Percentiles rank a stretch among this genome's conserved stretches.
phyloP scores from a whole-genome alignment of 73 alveolate genomes.

The Effrenium voratum region DNA sequence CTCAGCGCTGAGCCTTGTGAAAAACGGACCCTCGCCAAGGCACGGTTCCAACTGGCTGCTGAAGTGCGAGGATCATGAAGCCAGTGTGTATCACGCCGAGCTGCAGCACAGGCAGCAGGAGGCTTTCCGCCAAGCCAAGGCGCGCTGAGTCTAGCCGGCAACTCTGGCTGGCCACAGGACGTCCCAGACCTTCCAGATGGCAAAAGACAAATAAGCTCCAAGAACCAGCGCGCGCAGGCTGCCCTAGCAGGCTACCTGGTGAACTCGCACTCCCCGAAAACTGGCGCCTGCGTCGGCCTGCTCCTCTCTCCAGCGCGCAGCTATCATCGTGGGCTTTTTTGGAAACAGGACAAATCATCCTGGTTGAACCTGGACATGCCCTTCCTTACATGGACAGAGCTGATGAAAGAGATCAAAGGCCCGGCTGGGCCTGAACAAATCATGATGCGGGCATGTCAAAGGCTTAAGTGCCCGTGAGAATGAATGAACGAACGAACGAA shows the following conservation, averaged over 20 bases:
- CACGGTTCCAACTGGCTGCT: neutral
- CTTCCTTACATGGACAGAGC: neutral
- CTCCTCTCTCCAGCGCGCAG: neutral
- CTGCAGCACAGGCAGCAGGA: neutral
- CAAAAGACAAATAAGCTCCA: neutral
- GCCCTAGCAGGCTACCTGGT: neutral
- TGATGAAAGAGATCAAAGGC: neutral
- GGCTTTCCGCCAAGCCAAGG: neutral
- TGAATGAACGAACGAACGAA: too few species aligned
- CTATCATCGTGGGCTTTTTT: neutral
- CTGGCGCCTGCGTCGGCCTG: neutral
- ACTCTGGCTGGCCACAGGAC: neutral
- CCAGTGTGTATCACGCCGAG: neutral
- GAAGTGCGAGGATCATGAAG: neutral
- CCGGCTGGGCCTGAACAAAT: too few species aligned
- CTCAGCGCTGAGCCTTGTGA: too few species aligned
- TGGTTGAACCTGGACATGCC: neutral
- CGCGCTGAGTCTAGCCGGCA: neutral
- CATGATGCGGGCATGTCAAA: too few species aligned
- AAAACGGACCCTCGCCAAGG: too few species aligned
- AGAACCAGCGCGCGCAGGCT: neutral
- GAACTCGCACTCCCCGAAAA: neutral
- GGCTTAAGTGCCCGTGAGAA: too few species aligned
- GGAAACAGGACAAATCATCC: neutral
- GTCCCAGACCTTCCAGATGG: neutral